Conservation (phyloP, 768 basidiomycete genomes). For the Tremella yokohamensis region DNA sequence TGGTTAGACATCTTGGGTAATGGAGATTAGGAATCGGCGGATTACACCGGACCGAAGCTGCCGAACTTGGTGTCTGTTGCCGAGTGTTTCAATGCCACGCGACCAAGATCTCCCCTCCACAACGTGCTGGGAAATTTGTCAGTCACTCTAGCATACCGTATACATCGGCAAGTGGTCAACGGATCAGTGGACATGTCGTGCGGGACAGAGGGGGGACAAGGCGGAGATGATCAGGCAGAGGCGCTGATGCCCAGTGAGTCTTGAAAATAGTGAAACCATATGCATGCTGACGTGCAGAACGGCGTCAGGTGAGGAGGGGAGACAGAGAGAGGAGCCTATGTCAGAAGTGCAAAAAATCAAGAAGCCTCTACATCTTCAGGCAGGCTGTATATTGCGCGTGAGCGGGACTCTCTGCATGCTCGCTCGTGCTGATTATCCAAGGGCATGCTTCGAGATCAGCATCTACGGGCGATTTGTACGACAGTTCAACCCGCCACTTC, state of each 20-base stretch:
- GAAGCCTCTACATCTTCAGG: constrained; percentile 35
- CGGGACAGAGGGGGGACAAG: constrained; percentile 27
- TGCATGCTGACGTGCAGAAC: constrained; percentile 12
- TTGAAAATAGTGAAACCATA: background rate
- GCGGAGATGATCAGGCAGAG: constrained; percentile 25
- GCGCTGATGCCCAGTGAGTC: constrained; percentile 43
- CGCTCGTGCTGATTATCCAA: constrained; percentile 9
- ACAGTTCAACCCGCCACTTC: constrained; percentile 27
- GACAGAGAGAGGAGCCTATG: constrained; percentile 24
- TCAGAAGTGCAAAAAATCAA: constrained; percentile 35
- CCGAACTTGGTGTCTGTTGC: too few relatives aligned
- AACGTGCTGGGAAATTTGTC: too few relatives aligned
- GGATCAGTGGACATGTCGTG: constrained; percentile 42
- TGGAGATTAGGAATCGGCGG: too few relatives aligned
- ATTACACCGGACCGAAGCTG: too few relatives aligned
- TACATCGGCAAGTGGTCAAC: too few relatives aligned
- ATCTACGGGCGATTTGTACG: constrained; percentile 19
- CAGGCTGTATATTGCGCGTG: constrained; percentile 41
- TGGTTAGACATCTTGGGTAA: too few relatives aligned
- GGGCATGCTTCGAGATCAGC: constrained; percentile 21
- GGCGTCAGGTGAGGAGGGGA: constrained; percentile 19
- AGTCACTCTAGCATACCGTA: too few relatives aligned
- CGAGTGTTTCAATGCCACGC: too few relatives aligned
- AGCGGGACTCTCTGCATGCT: background rate
- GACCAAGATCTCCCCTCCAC: too few relatives aligned